phyloP scores from a whole-genome alignment of 768 basidiomycete species.

The Amylocystis lapponica region DNA sequence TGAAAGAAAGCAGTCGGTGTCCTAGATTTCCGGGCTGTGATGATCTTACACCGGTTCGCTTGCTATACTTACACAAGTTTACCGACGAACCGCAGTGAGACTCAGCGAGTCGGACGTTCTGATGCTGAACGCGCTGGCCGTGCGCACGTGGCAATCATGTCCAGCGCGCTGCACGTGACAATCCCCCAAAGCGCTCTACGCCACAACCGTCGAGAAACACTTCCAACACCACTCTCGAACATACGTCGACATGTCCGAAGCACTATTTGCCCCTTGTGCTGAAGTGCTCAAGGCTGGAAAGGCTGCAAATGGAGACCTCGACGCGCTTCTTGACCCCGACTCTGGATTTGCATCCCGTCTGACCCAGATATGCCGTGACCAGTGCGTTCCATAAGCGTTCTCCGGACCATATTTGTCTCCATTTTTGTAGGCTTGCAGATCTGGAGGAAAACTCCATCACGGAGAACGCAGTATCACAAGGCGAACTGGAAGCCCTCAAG shows the following conservation, averaged over 20 bases:
- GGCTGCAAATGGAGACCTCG: constrained; percentile 47
- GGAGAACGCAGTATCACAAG: constrained; percentile 32
- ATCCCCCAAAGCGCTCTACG: background rate
- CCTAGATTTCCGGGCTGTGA: too few species aligned
- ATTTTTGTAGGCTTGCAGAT: constrained; percentile 43
- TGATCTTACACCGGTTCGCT: background rate
- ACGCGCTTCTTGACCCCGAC: constrained; percentile 56
- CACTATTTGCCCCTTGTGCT: constrained; percentile 60
- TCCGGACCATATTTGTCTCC: constrained; percentile 1
- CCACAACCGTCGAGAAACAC: background rate
- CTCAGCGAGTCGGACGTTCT: background rate
- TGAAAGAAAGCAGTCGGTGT: constrained; percentile 4
- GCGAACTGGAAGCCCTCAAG: constrained; percentile 57
- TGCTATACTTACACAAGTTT: background rate
- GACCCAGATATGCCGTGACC: constrained; percentile 43
- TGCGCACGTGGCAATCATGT: too few species aligned
- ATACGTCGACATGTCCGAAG: constrained; percentile 39
- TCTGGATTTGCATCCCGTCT: constrained; percentile 68
- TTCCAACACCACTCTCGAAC: background rate
- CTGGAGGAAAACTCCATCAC: constrained; percentile 32
- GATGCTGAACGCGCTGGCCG: background rate
- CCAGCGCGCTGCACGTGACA: too few species aligned
- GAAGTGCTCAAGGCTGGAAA: constrained; percentile 61
- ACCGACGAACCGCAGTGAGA: background rate
- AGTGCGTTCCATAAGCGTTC: constrained; percentile 37